Conservation (phyloP, 2,329 filamentous ascomycete genomes). For the Colletotrichum abscissum region DNA sequence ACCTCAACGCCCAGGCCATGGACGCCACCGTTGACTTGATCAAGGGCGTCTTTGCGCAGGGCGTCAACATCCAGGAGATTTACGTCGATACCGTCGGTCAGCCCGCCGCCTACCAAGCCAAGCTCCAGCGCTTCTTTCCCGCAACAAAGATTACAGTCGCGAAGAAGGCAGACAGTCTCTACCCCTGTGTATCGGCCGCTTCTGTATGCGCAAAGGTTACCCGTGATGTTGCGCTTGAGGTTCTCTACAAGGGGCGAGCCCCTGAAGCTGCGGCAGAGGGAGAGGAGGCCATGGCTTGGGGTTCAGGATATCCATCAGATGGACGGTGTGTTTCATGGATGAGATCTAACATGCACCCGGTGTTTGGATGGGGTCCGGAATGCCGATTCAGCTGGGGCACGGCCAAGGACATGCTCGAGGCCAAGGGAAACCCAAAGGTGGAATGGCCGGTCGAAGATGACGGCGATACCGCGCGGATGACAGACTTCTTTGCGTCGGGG, state of each 20-base stretch:
- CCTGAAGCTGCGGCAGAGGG: constrained; percentile 43
- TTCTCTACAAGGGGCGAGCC: constrained; percentile 69
- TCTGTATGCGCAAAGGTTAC: constrained; percentile 98
- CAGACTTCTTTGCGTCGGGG: constrained; percentile 75
- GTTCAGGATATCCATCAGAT: constrained; percentile 94
- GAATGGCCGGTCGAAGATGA: constrained; percentile 87
- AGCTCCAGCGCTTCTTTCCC: constrained; percentile 86
- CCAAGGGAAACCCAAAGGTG: constrained; percentile 76
- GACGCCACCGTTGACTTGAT: constrained; percentile 90
- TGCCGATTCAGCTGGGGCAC: constrained; percentile 97
- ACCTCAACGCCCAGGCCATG: constrained; percentile 95
- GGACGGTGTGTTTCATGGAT: constrained; percentile 84
- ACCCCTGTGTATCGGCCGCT: constrained; percentile 92
- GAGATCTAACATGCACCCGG: constrained; percentile 85
- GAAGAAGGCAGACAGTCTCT: constrained; percentile 93
- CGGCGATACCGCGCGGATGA: constrained; percentile 75
- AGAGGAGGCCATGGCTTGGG: constrained; percentile 72
- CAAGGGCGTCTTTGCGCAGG: constrained; percentile 76
- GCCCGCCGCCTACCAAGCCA: constrained; percentile 85
- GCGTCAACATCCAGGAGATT: constrained; percentile 87
- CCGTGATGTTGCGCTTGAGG: constrained; percentile 87
- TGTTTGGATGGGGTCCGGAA: constrained; percentile 96
- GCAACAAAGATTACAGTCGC: constrained; percentile 79
- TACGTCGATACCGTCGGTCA: constrained; percentile 96
- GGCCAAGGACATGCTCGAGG: constrained; percentile 90